phyloP scores from a whole-genome alignment of 78 protist genomes.

The Tieghemostelium lacteum region DNA sequence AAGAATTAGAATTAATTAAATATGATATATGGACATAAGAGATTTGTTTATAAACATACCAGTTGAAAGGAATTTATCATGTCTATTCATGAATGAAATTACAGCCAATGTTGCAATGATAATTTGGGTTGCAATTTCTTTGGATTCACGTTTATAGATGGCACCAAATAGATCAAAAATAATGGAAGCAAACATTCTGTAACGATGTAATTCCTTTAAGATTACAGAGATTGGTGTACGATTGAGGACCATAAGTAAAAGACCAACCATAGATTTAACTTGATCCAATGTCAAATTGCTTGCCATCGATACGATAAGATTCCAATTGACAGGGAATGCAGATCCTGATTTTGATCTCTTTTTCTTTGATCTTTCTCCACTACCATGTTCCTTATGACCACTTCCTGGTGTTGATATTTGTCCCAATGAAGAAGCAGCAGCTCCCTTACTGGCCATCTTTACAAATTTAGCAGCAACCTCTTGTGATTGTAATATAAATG shows the following conservation, averaged over 20 bases:
- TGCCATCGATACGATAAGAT: slow-evolving; percentile 31
- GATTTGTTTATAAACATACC: slow-evolving; percentile 3
- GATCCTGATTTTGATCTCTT: slow-evolving; percentile 5
- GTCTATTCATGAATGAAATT: slow-evolving; percentile 49
- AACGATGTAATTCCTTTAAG: slow-evolving; percentile 25
- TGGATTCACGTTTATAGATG: slow-evolving; percentile 18
- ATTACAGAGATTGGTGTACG: slow-evolving; percentile 59
- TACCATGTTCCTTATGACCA: background rate
- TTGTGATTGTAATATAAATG: background rate
- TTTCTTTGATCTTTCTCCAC: background rate
- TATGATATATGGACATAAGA: background rate
- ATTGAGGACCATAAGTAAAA: slow-evolving; percentile 43
- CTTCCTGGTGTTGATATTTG: background rate
- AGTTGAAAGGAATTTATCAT: slow-evolving; percentile 22
- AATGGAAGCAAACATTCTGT: slow-evolving; percentile 10
- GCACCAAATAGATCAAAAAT: slow-evolving; percentile 50
- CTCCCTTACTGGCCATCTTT: background rate
- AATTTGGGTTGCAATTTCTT: slow-evolving; percentile 28
- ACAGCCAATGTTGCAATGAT: slow-evolving; percentile 20
- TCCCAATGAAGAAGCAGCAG: background rate
- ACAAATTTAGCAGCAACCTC: background rate
- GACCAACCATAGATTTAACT: slow-evolving; percentile 56
- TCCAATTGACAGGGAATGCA: slow-evolving; percentile 52
- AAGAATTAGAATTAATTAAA: background rate
- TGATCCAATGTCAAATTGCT: slow-evolving; percentile 54